These are phyloP conservation scores for Hymenoscyphus occultus DNA, from an alignment of 2,329 filamentous ascomycete genomes.

Conservation along the genomic window DNA sequence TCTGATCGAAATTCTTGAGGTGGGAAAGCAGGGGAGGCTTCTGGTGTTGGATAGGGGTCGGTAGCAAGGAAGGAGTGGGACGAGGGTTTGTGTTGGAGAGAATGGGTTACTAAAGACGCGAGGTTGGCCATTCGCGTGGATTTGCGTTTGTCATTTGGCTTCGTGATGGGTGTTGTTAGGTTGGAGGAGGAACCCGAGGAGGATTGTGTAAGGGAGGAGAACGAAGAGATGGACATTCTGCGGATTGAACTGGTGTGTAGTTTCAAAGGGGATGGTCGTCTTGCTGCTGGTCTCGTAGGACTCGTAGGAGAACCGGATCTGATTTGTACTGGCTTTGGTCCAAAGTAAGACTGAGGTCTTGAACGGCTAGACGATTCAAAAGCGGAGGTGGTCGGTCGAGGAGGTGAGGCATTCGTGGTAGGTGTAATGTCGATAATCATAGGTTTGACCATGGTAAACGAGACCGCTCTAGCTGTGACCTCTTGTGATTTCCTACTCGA, in stretches of 20 bases:
- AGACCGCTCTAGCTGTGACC: conserved; percentile 56
- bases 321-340: conserved; percentile 11
- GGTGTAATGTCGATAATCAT: conserved; percentile 40
- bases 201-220: conserved; percentile 17
- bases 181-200: conserved; percentile 8
- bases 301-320: conserved; percentile 12
- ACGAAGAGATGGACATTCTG: conserved; percentile 25
- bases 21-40: conserved; percentile 12
- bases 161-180: conserved; percentile 7
- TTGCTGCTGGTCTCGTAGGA: conserved; percentile 14
- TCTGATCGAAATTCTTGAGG: conserved; percentile 9
- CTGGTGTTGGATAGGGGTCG: conserved; percentile 27
- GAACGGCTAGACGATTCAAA: conserved; percentile 12
- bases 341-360: conserved; percentile 16
- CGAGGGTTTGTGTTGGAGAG: conserved; percentile 12
- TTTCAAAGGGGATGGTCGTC: conserved; percentile 25
- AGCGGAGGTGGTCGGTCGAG: conserved; percentile 7
- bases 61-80: conserved; percentile 30
- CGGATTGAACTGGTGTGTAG: conserved; percentile 20
- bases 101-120: conserved; percentile 20
- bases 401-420: conserved; percentile 11
- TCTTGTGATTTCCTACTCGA: conserved; percentile 41
- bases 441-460: conserved; percentile 58
- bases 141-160: conserved; percentile 17
- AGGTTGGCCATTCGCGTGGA: conserved; percentile 23